Base-by-base conservation (phyloP, 257 asterid genomes). In the Datura wrightii region DNA sequence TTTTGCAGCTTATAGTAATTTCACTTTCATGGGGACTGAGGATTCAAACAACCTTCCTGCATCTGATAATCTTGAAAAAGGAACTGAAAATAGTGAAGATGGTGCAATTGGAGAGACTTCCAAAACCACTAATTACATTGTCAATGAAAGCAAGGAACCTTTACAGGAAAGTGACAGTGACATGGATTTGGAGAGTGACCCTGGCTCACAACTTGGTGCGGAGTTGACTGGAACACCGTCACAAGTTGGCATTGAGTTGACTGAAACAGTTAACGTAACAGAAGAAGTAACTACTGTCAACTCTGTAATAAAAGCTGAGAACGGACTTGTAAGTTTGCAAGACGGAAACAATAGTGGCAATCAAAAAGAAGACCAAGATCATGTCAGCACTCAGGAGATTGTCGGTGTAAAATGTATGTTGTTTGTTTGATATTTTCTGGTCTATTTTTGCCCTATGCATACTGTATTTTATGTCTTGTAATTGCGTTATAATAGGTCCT, bases 1-100 rank as follows among this genome's bases (percentile, higher is more conserved):
- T 44, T n/a, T 65, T 83, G 83, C 66, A 34, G 82, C 10, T 70
- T 69, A 60, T 2, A 15, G 58, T 18, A 58, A 83, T 39, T 34
- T 54, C 70, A 72, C 74, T 19, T 15, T 85, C 58, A 94, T 96
- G 98, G 96, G 91, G 78, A 86, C 89, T 36, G 95, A 88, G 89
- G 94, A 93, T 83, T 56, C 89, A 44, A 91, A 85, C 78, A 79
- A 84, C 85, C 89, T 85, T 82, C 93, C 90, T 56, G 90, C 91
- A 86, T 90, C 92, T 18, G 86, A 92, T 88, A 85, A 85, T 58
- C 84, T 90, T 53, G 91, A 82, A 65, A 80, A 86, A 79, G 92
- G 82, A 86, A 84, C 85, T 86, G 93, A 88, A 82, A 85, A 74
- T 48, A 55, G 46, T 74, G 90, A 85, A 84, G 89, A 87, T 58